Evolutionary conservation across 257 asterid species (phyloP).

Genomic region (Scutellaria barbata): DNA sequence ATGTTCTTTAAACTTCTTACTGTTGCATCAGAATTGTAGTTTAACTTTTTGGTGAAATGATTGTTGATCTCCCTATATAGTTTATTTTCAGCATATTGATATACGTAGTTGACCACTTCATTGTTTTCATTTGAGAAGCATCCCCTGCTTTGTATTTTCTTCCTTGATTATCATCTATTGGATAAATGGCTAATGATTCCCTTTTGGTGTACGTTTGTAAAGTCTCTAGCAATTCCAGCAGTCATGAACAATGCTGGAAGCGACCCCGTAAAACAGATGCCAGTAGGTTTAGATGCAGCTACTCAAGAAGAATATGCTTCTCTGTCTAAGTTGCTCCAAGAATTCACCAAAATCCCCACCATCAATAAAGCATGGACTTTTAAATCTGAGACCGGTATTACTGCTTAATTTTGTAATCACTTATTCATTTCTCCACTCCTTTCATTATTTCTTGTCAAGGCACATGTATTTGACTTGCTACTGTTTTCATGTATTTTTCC

Average conservation of each 20-base stretch:
- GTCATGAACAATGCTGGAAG: constrained; percentile 52
- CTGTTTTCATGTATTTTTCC: constrained; percentile 23
- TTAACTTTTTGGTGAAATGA: background rate
- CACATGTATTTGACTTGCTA: background rate
- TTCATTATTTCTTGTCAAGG: constrained; percentile 17
- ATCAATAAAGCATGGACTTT: constrained; percentile 94
- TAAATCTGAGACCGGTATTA: constrained; percentile 56
- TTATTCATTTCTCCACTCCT: background rate
- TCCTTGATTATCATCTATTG: background rate
- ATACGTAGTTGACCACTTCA: background rate
- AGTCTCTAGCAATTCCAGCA: constrained; percentile 34
- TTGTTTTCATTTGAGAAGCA: background rate
- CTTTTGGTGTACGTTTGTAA: constrained; percentile 21
- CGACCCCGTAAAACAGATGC: constrained; percentile 36
- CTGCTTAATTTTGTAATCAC: background rate
- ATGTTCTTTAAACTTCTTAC: background rate
- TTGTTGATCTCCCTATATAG: background rate
- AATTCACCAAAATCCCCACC: constrained; percentile 70
- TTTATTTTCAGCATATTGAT: background rate
- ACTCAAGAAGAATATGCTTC: constrained; percentile 60
- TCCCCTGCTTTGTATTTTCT: background rate
- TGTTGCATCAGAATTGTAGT: background rate
- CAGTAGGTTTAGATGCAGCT: constrained; percentile 45
- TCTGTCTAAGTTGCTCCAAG: constrained; percentile 64
- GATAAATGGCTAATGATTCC: background rate